Conservation (phyloP, 345 rosid species). For the Linum trigynum region DNA sequence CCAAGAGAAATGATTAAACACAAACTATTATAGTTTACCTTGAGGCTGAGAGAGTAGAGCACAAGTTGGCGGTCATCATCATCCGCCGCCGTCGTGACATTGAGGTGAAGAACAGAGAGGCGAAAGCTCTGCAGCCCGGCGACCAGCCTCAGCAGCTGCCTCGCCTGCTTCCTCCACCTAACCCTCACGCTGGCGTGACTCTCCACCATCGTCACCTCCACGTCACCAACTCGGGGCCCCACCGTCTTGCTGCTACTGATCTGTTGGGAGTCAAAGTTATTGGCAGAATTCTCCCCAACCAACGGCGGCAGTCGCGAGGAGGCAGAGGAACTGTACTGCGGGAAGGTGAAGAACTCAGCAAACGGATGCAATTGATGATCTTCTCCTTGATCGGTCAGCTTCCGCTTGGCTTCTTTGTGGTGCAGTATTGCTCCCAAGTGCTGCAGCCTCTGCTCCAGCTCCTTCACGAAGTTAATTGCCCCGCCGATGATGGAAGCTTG, state of each 20-base stretch:
- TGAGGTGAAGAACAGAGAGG: constrained; percentile 68
- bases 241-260: too few relatives aligned
- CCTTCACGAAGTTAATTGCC: constrained; percentile 43
- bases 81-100: constrained; percentile 38
- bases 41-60: constrained; percentile 68
- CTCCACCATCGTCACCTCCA: constrained; percentile 82
- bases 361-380: constrained; percentile 27
- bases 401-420: constrained; percentile 23
- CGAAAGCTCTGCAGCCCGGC: constrained; percentile 56
- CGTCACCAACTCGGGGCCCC: constrained; percentile 30
- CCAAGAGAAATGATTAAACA: neutral
- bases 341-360: constrained; percentile 55
- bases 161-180: constrained; percentile 55
- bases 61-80: constrained; percentile 33
- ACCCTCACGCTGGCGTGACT: constrained; percentile 74
- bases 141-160: constrained; percentile 58
- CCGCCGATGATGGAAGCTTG: constrained; percentile 48
- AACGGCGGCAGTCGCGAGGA: constrained; percentile 12
- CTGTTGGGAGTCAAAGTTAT: constrained; percentile 9
- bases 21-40: constrained; percentile 29
- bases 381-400: constrained; percentile 15
- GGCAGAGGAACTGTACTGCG: constrained; percentile 32
- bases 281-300: constrained; percentile 21
- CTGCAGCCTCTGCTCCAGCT: constrained; percentile 34
- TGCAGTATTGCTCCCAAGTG: constrained; percentile 9